phyloP scores from a whole-genome alignment of 1,139 yeast species.

The Yamadazyma dendronema region DNA sequence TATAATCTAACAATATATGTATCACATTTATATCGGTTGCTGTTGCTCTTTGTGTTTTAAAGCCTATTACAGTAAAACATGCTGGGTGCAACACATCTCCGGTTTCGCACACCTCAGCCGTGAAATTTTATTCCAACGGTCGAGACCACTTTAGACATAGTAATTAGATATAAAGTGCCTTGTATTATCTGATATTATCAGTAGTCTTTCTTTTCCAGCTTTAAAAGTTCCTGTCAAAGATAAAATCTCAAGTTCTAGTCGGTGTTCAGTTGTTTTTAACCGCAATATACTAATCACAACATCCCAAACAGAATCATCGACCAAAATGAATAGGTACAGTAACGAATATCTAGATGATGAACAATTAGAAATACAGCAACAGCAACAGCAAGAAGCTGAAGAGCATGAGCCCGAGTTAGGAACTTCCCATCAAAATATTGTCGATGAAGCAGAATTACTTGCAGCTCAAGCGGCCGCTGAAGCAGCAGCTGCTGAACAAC shows the following conservation, averaged over 20 bases:
- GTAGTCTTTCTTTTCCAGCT: no score
- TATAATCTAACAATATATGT: slow-evolving; percentile 4
- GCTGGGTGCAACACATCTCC: slow-evolving; percentile 3
- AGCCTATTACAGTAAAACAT: not conserved
- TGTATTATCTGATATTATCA: no score
- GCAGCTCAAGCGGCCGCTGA: slow-evolving; percentile 52
- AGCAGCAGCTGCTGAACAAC: slow-evolving; percentile 48
- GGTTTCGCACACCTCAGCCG: slow-evolving; percentile 8
- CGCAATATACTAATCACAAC: not conserved
- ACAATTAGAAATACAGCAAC: slow-evolving; percentile 10
- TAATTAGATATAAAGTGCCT: no score
- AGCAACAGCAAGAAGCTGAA: slow-evolving; percentile 2
- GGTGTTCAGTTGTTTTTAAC: not conserved
- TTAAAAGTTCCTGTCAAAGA: no score
- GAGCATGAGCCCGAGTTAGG: slow-evolving; percentile 10
- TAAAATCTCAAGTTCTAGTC: not conserved
- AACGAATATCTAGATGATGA: slow-evolving; percentile 16
- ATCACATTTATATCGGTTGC: not conserved
- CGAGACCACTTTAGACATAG: not conserved
- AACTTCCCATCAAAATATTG: slow-evolving; percentile 23
- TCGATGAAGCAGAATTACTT: slow-evolving; percentile 35
- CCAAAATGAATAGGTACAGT: slow-evolving; percentile 14
- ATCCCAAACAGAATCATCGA: no score
- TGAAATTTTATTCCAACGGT: slow-evolving; percentile 3
- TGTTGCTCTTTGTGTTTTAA: not conserved